A percentile compares a stretch with the other conserved stretches of the same genome.
Evolutionary conservation across 2,329 filamentous ascomycete species (phyloP).

Genomic region (Parafenestella ontariensis): DNA sequence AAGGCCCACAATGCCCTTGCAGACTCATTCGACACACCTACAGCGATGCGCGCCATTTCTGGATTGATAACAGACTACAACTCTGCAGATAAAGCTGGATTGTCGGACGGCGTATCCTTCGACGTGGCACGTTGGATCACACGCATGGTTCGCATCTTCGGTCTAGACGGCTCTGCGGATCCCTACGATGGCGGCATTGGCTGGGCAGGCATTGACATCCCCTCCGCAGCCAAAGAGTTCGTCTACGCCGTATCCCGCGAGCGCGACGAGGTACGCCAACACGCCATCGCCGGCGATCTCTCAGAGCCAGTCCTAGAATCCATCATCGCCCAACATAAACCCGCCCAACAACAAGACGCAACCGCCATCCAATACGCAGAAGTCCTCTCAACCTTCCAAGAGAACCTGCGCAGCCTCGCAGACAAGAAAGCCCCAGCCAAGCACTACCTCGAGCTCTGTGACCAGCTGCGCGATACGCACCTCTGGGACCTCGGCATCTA

Average conservation of each 20-base stretch:
- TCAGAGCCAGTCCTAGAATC: constrained; percentile 38
- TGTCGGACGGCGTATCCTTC: constrained; percentile 58
- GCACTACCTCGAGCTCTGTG: constrained; percentile 77
- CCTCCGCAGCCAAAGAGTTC: constrained; percentile 64
- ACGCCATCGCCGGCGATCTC: constrained; percentile 58
- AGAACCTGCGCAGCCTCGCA: constrained; percentile 65
- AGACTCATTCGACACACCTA: constrained; percentile 88
- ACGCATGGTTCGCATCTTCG: constrained; percentile 82
- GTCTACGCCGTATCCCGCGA: constrained; percentile 66
- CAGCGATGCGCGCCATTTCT: constrained; percentile 78
- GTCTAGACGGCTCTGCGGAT: constrained; percentile 69
- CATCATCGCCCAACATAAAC: constrained; percentile 49
- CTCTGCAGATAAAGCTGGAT: constrained; percentile 48
- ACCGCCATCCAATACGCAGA: constrained; percentile 55
- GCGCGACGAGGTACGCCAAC: constrained; percentile 64
- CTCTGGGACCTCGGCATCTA: constrained; percentile 86
- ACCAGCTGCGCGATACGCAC: constrained; percentile 74
- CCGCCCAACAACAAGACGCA: constrained; percentile 35
- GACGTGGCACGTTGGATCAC: constrained; percentile 79
- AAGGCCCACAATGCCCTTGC: constrained; percentile 71
- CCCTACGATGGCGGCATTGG: constrained; percentile 59
- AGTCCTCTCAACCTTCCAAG: constrained; percentile 61
- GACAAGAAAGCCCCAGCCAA: constrained; percentile 65
- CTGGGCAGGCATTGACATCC: constrained; percentile 71
- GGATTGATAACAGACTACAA: constrained; percentile 83